Evolutionary conservation across 208 protist genomes (phyloP), one percentile per base, ranked within the genome.

Genomic region (Acanthamoeba castellanii): DNA sequence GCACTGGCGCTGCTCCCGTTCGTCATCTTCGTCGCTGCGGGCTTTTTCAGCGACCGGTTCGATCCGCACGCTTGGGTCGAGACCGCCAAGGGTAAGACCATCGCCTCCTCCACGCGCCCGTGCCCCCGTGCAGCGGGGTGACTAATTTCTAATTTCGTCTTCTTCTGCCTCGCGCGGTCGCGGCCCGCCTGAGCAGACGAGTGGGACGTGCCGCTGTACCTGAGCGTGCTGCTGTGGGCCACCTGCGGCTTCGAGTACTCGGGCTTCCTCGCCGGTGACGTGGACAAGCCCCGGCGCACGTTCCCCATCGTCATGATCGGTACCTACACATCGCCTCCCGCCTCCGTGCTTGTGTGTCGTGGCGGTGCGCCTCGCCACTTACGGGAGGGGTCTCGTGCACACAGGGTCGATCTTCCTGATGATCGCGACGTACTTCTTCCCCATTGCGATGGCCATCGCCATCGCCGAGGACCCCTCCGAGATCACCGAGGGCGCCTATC

Each of bases 201-300:
- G 37, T 82, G 74, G 74, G 74, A 82, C 37, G 32, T 89, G 82
- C 30, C 82, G 32, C 55, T 89, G 5, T 89, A 89, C 30, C 82
- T 89, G 52, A 89, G 82, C 37, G 82, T 89, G 18, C 50, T 89
- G 32, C 18, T 89, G 55, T 89, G 82, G 82, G 82, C 82, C 42
- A 89, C 82, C 14, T 89, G 82, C 37, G 82, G 82, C 22, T 89
- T 89, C 55, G 82, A 89, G 55, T 89, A 89, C 32, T 89, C 82
- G 16, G 82, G 82, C 16, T 89, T 89, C 50, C 82, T 89, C 18
- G 82, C 82, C n/a, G 82, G 82, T 14, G 82, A 89, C 11, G 82
- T 89, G 55, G 55, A 89, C 52, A 59, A 64, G 47, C 82, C 82
- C 13, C 47, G 55, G 6, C 82, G 82, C n/a, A 89, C 82, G n/a